Evolutionary conservation across 805 yeast species (phyloP), one percentile per base, ranked within the genome.

Genomic region (Schizosaccharomyces osmophilus): DNA sequence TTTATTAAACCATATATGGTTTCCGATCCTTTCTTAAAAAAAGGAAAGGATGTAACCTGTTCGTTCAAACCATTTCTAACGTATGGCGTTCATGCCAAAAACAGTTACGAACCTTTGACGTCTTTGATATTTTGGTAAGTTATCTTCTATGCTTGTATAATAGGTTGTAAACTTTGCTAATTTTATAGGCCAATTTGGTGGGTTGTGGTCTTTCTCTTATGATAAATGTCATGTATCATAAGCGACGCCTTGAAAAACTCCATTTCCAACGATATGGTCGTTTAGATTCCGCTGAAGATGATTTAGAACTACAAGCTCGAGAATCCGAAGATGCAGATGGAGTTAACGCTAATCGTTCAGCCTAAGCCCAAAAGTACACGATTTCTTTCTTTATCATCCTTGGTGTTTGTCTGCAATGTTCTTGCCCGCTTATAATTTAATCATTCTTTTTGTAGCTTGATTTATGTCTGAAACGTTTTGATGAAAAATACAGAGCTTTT

Each of bases 81-180:
- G 15, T 36, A 11, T 36, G 41, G 41, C 41, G 55, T 24, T 61
- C 17, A 11, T 13, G 41, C 41, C 15, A 9, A 11, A 36, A 22
- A 29, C 63, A 66, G 64, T 65, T 68, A 59, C 73, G 77, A 19
- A 62, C 60, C 11, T 74, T 74, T 64, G 77, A 74, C 62, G 41
- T 65, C 31, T 62, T 63, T 22, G 77, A 74, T 63, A 73, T 74
- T 42, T 64, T 68, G 36, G 67, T 51, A 51, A 24, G 57, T 51
- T 8, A 8, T 24, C 8, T 45, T 45, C 26, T n/a, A 4, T n/a
- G 13, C 13, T 6, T 4, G 32, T 36, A 9, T 36, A 36, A 36
- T n/a, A 36, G 1, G 15, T 64, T 68, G 36, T 66, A n/a, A 51
- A 11, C 19, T 51, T 22, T 29, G 36, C 31, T 51, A 9, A 29